These are phyloP conservation scores for Diaporthe sp. DNA, from an alignment of 2,329 filamentous ascomycete genomes.

Conservation along the genomic window DNA sequence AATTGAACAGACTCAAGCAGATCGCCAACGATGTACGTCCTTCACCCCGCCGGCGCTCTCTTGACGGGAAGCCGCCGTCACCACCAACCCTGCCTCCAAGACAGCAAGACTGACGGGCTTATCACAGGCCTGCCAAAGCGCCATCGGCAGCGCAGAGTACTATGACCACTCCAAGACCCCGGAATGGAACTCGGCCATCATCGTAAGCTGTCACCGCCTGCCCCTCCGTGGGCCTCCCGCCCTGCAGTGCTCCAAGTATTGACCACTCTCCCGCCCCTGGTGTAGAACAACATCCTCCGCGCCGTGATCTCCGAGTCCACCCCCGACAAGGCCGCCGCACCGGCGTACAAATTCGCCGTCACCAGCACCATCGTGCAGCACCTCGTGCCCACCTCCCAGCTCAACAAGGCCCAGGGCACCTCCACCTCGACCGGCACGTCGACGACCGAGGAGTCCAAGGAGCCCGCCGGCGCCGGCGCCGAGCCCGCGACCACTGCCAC, in stretches of 20 bases:
- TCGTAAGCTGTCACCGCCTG: constrained; percentile 67
- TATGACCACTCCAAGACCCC: constrained; percentile 91
- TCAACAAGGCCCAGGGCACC: constrained; percentile 69
- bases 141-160: constrained; percentile 77
- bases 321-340: constrained; percentile 64
- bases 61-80: background rate
- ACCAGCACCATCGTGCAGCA: constrained; percentile 99
- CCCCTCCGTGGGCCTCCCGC: background rate
- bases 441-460: constrained; percentile 65
- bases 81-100: background rate
- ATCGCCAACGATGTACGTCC: constrained; percentile 82
- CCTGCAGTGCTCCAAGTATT: constrained; percentile 30
- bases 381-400: constrained; percentile 73
- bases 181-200: constrained; percentile 92
- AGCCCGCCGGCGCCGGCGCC: constrained; percentile 62
- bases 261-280: constrained; percentile 12
- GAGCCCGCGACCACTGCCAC: constrained; percentile 46
- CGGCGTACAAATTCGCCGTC: constrained; percentile 91
- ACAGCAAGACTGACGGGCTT: constrained; percentile 34
- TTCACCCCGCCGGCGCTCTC: background rate
- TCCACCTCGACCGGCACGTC: constrained; percentile 60
- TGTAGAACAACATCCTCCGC: constrained; percentile 80
- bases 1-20: constrained; percentile 81
- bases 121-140: constrained; percentile 81
- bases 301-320: constrained; percentile 81